phyloP scores from a whole-genome alignment of 2,329 filamentous ascomycete genomes.

The Venturia asperata region DNA sequence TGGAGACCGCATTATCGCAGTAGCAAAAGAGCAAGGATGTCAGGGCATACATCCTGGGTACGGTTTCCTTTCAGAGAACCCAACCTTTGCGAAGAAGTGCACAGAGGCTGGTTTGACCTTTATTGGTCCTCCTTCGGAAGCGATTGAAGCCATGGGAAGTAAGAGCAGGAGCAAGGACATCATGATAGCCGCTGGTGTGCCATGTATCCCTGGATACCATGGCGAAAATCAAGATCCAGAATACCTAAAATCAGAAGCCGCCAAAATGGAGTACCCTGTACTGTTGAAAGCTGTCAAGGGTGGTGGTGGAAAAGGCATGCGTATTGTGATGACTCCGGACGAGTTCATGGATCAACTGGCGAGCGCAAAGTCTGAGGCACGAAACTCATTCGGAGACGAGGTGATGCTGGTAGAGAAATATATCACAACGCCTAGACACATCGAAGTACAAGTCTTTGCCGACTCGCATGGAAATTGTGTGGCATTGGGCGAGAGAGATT shows the following conservation, averaged over 20 bases:
- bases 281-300: slow-evolving; percentile 61
- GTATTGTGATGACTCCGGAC: slow-evolving; percentile 50
- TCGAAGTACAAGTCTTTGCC: slow-evolving; percentile 61
- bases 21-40: slow-evolving; percentile 80
- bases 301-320: slow-evolving; percentile 62
- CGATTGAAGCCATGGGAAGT: slow-evolving; percentile 79
- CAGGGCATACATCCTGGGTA: slow-evolving; percentile 93
- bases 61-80: slow-evolving; percentile 90
- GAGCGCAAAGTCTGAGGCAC: slow-evolving; percentile 58
- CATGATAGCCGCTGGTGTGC: slow-evolving; percentile 90
- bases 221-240: slow-evolving; percentile 68
- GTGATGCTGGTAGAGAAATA: slow-evolving; percentile 63
- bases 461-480: slow-evolving; percentile 59
- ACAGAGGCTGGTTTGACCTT: slow-evolving; percentile 87
- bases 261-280: slow-evolving; percentile 60
- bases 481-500: slow-evolving; percentile 58
- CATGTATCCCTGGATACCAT: slow-evolving; percentile 94
- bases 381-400: slow-evolving; percentile 58
- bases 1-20: slow-evolving; percentile 80
- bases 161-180: slow-evolving; percentile 90
- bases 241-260: slow-evolving; percentile 61
- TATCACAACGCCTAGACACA: slow-evolving; percentile 59
- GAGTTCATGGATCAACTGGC: slow-evolving; percentile 55
- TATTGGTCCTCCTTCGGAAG: slow-evolving; percentile 77
- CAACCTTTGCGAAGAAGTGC: slow-evolving; percentile 80